Evolutionary conservation across 257 asterid genomes (phyloP).

Genomic region (Voacanga thouarsii): DNA sequence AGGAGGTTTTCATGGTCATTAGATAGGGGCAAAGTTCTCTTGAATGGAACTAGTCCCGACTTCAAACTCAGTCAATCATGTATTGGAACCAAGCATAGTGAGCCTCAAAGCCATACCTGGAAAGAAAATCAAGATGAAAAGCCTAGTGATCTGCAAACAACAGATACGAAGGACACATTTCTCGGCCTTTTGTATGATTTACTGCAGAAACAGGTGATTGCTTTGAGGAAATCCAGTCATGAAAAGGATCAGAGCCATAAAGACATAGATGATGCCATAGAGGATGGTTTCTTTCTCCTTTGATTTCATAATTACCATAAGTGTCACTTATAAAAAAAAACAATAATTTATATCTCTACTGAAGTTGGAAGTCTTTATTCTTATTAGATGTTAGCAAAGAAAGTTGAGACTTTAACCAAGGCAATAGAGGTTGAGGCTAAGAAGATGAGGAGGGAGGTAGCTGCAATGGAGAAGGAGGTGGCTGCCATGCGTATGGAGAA

Average conservation of each 20-base stretch:
- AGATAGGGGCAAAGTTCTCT: slow-evolving; percentile 76
- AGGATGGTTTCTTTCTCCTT: slow-evolving; percentile 49
- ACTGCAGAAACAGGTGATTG: slow-evolving; percentile 82
- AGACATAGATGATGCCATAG: slow-evolving; percentile 97
- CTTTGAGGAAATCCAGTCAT: slow-evolving; percentile 83
- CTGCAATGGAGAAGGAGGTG: slow-evolving; percentile 99
- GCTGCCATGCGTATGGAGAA: slow-evolving; percentile 91
- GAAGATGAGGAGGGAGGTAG: slow-evolving; percentile 97
- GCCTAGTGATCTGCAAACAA: slow-evolving; percentile 44
- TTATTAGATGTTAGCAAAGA: too few species aligned
- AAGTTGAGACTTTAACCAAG: slow-evolving; percentile 90
- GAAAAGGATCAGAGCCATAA: slow-evolving; percentile 97
- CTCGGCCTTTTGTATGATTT: slow-evolving; percentile 79
- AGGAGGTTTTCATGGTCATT: slow-evolving; percentile 35
- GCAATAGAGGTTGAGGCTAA: slow-evolving; percentile 99
- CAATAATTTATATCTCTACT: slow-evolving; percentile 12
- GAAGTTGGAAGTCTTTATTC: slow-evolving; percentile 15
- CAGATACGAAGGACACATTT: slow-evolving; percentile 69
- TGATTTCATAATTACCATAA: not conserved
- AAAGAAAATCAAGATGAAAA: slow-evolving; percentile 68
- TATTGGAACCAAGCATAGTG: slow-evolving; percentile 75
- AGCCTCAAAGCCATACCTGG: slow-evolving; percentile 53
- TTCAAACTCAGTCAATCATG: slow-evolving; percentile 89
- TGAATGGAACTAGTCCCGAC: slow-evolving; percentile 81
- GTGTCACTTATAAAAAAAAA: not conserved